These are phyloP conservation scores for Linderniella brevidens DNA, from an alignment of 257 asterid genomes.

Conservation along the genomic window DNA sequence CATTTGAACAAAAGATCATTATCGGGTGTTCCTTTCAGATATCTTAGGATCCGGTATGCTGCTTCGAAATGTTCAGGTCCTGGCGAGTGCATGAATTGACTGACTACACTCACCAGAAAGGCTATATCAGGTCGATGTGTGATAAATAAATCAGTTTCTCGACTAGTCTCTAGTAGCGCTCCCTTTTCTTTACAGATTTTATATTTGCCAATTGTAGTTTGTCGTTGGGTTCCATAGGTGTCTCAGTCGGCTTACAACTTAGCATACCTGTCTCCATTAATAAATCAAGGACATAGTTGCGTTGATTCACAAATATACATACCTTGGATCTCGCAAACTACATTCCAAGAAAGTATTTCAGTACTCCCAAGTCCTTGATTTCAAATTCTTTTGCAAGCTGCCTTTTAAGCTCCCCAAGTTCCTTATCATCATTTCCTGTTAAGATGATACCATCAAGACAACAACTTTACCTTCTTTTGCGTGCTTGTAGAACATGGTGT, in stretches of 20 bases:
- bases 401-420: neutral
- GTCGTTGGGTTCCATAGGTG: constrained; percentile 4
- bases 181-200: neutral
- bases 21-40: constrained; percentile 1
- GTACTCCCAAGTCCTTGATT: constrained; percentile 1
- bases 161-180: neutral
- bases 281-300: neutral
- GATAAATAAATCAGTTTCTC: neutral
- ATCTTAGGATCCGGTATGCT: neutral
- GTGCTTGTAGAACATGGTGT: constrained; percentile 5
- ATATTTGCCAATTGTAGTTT: neutral
- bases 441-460: constrained; percentile 1
- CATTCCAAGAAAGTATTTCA: constrained; percentile 9
- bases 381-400: neutral
- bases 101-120: neutral
- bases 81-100: constrained; percentile 5
- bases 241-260: neutral
- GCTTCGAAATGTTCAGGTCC: neutral
- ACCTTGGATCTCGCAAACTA: constrained; percentile 1
- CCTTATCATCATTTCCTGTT: constrained; percentile 1
- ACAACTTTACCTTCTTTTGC: constrained; percentile 1
- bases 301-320: constrained; percentile 1
- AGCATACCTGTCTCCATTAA: neutral
- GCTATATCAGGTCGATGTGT: neutral
- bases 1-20: too few species aligned